These are phyloP conservation scores for Pleurotus tuoliensis DNA, from an alignment of 768 basidiomycete species.

Conservation along the genomic window DNA sequence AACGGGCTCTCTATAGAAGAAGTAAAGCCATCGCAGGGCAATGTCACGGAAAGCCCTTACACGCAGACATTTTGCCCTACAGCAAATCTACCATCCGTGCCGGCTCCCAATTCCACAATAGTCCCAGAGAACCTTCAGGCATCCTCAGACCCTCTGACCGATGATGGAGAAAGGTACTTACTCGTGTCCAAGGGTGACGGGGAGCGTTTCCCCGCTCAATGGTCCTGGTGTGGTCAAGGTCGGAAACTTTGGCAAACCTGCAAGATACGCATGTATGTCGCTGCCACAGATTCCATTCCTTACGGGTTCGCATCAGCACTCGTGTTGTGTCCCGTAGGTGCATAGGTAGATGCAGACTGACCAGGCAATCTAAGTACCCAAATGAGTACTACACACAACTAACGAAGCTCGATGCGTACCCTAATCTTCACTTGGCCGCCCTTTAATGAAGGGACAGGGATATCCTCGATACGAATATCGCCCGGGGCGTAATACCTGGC, in stretches of 20 bases:
- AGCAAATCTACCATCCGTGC: conserved; percentile 27
- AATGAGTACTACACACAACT: conserved; percentile 4
- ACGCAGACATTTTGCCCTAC: conserved; percentile 30
- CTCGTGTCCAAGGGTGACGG: conserved; percentile 7
- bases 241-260: neutral
- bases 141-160: neutral
- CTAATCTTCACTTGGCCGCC: conserved; percentile 41
- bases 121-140: conserved; percentile 29
- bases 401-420: conserved; percentile 17
- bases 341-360: conserved; percentile 10
- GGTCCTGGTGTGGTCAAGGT: neutral
- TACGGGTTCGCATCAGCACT: neutral
- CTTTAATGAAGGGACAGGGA: conserved; percentile 30
- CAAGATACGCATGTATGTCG: conserved; percentile 5
- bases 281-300: conserved; percentile 2
- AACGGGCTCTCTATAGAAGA: conserved; percentile 33
- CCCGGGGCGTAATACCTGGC: conserved; percentile 41
- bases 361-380: conserved; percentile 21
- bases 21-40: neutral
- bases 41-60: conserved; percentile 17
- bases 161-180: neutral
- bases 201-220: conserved; percentile 5
- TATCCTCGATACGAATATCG: conserved; percentile 40
- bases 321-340: too few species aligned
- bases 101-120: conserved; percentile 28